These are phyloP conservation scores for Scytalidium lignicola DNA, from an alignment of 2,329 filamentous ascomycete species.

Conservation along the genomic window DNA sequence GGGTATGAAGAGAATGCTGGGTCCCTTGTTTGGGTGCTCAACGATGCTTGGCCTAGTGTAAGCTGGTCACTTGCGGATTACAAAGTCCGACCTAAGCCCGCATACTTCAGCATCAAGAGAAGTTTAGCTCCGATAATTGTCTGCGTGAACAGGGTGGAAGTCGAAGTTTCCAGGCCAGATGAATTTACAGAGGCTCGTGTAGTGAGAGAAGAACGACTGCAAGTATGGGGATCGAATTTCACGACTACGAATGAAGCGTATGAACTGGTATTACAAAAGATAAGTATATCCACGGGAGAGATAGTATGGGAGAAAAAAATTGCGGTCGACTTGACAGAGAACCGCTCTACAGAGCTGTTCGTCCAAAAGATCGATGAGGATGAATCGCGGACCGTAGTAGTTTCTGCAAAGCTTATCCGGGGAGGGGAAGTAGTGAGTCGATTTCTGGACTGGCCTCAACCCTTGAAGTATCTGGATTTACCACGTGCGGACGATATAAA, in stretches of 20 bases:
- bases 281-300: slow-evolving; percentile 53
- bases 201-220: slow-evolving; percentile 41
- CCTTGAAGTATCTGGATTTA: slow-evolving; percentile 59
- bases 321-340: slow-evolving; percentile 48
- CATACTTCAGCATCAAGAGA: slow-evolving; percentile 64
- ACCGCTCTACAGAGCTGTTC: slow-evolving; percentile 38
- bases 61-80: slow-evolving; percentile 72
- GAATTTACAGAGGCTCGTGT: slow-evolving; percentile 48
- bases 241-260: slow-evolving; percentile 40
- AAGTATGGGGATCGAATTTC: slow-evolving; percentile 57
- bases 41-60: slow-evolving; percentile 77
- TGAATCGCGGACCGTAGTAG: slow-evolving; percentile 46
- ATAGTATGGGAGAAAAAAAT: slow-evolving; percentile 41
- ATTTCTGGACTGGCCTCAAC: slow-evolving; percentile 64
- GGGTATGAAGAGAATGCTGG: slow-evolving; percentile 65
- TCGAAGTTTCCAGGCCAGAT: slow-evolving; percentile 44
- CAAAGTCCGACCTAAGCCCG: slow-evolving; percentile 67
- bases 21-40: slow-evolving; percentile 74
- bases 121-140: slow-evolving; percentile 60
- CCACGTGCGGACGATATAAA: slow-evolving; percentile 46
- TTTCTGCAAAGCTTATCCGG: slow-evolving; percentile 49
- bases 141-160: slow-evolving; percentile 56
- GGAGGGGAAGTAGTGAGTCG: slow-evolving; percentile 48
- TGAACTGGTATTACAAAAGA: slow-evolving; percentile 48
- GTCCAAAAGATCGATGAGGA: slow-evolving; percentile 39